Base-by-base conservation (phyloP, 2,329 filamentous ascomycete genomes). In the Fusarium sp. region DNA sequence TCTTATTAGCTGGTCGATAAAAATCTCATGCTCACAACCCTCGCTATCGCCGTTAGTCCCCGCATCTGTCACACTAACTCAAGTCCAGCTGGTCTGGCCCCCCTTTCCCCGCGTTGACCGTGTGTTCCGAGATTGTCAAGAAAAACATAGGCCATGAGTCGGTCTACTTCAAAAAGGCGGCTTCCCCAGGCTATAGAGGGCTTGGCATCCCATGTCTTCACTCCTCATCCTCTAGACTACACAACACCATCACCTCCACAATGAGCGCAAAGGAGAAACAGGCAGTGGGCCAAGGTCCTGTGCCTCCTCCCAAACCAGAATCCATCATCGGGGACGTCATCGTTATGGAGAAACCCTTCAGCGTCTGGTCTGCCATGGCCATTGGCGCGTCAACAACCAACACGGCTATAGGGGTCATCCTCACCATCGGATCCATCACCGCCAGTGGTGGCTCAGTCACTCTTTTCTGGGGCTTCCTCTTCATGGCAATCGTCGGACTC, bases 91-190 rank as follows among this genome's bases (percentile, higher is more conserved):
- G 36, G 36, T 40, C n/a, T 40, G 36, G 38, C 38, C 38, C 38
- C n/a, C 38, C 38, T 42, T 42, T 42, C 38, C 38, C 38, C 38
- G 38, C n/a, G 38, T 42, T 42, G 10, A n/a, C 38, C 38, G 38
- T 42, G 5, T 20, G 3, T 42, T 42, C 38, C 38, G 38, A 20
- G 6, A 42, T 20, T 42, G 5, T 42, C 38, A 20, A 6, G 38
- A 20, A 38, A n/a, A 6, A 42, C 38, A 42, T 36, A 36, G 31
- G 31, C 35, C 8, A 18, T 42, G n/a, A 42, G n/a, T 7, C 6
- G n/a, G 38, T 42, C 20, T 42, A 42, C 10, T 42, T 42, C n/a
- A 42, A 42, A 42, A 42, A 18, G 38, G 38, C 38, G 1, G 38
- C 10, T 13, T 42, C 13, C 38, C 38, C n/a, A 13, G 10, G n/a